These are phyloP conservation scores for Vigna unguiculata DNA, from an alignment of 306 rosid species.

Conservation along the genomic window DNA sequence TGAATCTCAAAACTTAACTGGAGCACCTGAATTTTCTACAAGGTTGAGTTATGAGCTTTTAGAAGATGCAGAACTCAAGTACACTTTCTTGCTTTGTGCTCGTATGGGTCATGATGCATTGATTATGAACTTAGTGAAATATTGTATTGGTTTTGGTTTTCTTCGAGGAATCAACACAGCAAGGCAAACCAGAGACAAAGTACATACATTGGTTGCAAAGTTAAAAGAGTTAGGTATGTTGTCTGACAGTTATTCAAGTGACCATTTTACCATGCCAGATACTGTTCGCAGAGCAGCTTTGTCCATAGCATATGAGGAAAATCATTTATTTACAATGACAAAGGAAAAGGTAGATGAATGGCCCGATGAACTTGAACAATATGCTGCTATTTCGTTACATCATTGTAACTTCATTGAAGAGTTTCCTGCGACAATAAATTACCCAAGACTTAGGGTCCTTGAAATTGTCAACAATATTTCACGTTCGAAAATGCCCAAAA, in stretches of 20 bases:
- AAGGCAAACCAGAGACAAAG: neutral
- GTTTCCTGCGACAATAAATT: neutral
- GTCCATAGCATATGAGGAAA: neutral
- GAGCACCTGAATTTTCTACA: neutral
- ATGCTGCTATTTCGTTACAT: neutral
- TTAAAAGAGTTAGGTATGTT: neutral
- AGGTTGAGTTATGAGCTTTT: neutral
- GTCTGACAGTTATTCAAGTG: neutral
- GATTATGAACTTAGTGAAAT: slow-evolving; percentile 7
- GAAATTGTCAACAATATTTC: neutral
- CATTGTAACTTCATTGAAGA: neutral
- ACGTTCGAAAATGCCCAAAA: neutral
- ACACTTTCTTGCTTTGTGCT: neutral
- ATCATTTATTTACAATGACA: neutral
- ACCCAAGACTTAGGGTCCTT: slow-evolving; percentile 8
- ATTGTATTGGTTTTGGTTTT: neutral
- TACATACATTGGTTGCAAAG: neutral
- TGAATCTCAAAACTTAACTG: neutral
- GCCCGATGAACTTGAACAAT: neutral
- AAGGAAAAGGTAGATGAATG: neutral
- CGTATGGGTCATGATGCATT: neutral
- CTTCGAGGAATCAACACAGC: neutral
- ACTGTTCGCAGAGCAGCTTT: neutral
- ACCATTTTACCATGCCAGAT: slow-evolving; percentile 1
- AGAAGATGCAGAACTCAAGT: neutral